Conservation (phyloP, 345 rosid species). For the Aquilaria yunnanensis region DNA sequence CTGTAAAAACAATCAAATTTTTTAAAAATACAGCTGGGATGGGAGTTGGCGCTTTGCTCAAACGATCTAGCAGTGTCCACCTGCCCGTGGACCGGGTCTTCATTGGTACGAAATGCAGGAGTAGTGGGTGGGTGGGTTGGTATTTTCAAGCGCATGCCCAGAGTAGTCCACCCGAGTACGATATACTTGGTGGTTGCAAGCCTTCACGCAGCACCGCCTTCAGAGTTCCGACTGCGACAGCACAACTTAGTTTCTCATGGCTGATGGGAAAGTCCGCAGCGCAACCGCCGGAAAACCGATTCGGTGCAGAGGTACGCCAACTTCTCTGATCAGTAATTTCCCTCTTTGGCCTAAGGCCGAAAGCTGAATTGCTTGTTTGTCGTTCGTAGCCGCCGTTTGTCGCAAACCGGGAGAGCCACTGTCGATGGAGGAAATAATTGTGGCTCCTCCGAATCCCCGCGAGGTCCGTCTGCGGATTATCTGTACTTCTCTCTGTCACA, state of each 20-base stretch:
- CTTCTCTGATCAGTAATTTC: neutral
- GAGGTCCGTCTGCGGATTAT: conserved; percentile 74
- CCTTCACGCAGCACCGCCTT: neutral
- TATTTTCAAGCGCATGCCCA: neutral
- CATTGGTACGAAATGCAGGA: neutral
- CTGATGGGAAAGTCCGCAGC: conserved; percentile 16
- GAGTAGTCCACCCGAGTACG: no score
- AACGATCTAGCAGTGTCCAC: neutral
- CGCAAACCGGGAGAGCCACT: conserved; percentile 68
- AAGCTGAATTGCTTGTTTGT: conserved; percentile 1
- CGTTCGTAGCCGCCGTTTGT: conserved; percentile 55
- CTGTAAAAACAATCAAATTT: no score
- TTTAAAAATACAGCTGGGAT: no score
- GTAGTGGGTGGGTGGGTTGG: neutral
- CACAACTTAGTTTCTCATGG: conserved; percentile 18
- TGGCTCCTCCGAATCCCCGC: conserved; percentile 60
- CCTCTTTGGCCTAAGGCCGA: neutral
- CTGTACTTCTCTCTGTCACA: conserved; percentile 74
- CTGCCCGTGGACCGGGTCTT: neutral
- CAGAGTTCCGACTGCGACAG: neutral
- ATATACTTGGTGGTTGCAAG: no score
- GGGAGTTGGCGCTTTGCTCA: no score
- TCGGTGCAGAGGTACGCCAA: conserved; percentile 48
- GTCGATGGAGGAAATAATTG: conserved; percentile 68
- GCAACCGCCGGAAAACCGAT: conserved; percentile 41